Evolutionary conservation across 176 grass and related monocot genomes (phyloP).

Genomic region (Oryza punctata): DNA sequence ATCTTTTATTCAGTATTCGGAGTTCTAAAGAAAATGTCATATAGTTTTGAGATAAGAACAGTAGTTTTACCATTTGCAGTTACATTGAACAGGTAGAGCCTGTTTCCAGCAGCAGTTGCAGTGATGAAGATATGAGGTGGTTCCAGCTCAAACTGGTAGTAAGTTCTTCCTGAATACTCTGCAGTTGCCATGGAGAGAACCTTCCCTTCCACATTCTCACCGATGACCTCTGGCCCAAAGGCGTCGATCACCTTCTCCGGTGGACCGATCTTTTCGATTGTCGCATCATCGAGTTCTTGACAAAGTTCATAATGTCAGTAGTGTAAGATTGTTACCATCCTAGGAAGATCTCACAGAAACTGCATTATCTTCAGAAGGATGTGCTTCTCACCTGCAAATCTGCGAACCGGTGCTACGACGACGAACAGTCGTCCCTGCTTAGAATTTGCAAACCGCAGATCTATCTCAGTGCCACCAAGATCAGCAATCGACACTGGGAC

Average conservation of each 20-base stretch:
- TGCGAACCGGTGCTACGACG: constrained; percentile 77
- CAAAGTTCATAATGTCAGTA: not conserved
- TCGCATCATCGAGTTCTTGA: constrained; percentile 56
- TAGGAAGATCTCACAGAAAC: not conserved
- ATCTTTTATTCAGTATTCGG: not conserved
- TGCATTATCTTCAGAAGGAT: not conserved
- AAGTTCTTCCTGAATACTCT: constrained; percentile 72
- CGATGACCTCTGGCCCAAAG: constrained; percentile 89
- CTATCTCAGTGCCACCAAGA: constrained; percentile 96
- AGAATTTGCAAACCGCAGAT: constrained; percentile 73
- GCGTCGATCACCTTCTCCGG: constrained; percentile 78
- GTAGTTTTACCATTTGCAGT: constrained; percentile 71
- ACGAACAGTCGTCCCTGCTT: constrained; percentile 80
- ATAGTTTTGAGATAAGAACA: not conserved
- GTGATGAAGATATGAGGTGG: constrained; percentile 88
- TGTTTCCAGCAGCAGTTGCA: constrained; percentile 90
- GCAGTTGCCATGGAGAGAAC: constrained; percentile 61
- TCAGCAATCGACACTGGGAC: constrained; percentile 95
- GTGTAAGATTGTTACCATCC: not conserved
- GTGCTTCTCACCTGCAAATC: constrained; percentile 70
- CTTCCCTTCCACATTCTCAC: constrained; percentile 92
- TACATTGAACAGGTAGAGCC: constrained; percentile 91
- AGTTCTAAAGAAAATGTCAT: not conserved
- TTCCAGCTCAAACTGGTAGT: constrained; percentile 92
- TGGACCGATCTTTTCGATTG: constrained; percentile 70